These are phyloP conservation scores for Xylaria sp. DNA, from an alignment of 2,329 filamentous ascomycete genomes.

Conservation along the genomic window DNA sequence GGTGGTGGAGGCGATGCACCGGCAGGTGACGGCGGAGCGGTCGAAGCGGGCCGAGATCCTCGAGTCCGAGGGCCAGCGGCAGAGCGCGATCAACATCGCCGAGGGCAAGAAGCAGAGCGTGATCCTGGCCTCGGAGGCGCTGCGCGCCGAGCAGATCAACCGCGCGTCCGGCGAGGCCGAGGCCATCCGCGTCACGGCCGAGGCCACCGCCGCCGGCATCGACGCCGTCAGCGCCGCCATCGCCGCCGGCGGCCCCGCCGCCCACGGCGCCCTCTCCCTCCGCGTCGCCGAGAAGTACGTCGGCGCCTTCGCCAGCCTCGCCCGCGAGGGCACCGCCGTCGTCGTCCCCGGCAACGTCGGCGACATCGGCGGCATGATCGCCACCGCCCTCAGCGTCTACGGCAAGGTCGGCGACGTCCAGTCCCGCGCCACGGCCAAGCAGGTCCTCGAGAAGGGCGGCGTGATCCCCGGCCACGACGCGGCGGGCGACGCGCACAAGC, in stretches of 20 bases:
- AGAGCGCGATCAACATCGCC: constrained; percentile 98
- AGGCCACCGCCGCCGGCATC: constrained; percentile 86
- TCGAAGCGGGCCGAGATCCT: constrained; percentile 98
- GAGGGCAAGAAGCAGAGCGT: constrained; percentile 97
- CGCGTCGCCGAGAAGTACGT: constrained; percentile 98
- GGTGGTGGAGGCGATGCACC: constrained; percentile 97
- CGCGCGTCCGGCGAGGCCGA: constrained; percentile 90
- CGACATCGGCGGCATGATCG: constrained; percentile 96
- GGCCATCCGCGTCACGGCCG: constrained; percentile 84
- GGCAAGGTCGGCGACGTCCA: constrained; percentile 88
- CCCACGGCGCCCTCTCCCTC: constrained; percentile 83
- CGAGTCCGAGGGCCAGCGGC: constrained; percentile 94
- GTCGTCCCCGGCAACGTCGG: constrained; percentile 97
- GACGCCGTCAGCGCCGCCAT: constrained; percentile 83
- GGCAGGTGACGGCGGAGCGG: constrained; percentile 95
- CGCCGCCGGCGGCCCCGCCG: constrained; percentile 71
- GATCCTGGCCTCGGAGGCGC: constrained; percentile 91
- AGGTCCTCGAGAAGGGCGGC: constrained; percentile 46
- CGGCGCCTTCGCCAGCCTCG: constrained; percentile 88
- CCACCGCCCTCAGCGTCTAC: constrained; percentile 92
- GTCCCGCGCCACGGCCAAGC: constrained; percentile 67
- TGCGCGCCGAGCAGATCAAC: constrained; percentile 92
- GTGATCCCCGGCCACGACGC: constrained; percentile 18
- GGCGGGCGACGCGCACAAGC: constrained; percentile 6
- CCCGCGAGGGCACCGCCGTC: constrained; percentile 93